Percentiles rank a stretch among this genome's conserved stretches.
phyloP scores from a whole-genome alignment of 2,329 filamentous ascomycete genomes.

The Botryotinia convoluta region DNA sequence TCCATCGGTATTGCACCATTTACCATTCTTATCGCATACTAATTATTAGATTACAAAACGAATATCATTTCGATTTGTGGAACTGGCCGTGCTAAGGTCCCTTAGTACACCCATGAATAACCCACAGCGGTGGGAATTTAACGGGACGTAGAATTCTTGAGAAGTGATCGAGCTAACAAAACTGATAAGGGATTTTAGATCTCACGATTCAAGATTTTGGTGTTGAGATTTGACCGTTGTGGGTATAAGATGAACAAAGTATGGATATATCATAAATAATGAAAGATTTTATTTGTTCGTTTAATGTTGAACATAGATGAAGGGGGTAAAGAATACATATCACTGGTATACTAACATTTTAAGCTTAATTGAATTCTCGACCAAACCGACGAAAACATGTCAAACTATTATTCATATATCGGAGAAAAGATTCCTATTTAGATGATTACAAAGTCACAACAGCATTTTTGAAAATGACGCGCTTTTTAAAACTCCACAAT shows the following conservation, averaged over 20 bases:
- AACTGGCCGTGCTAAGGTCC: neutral
- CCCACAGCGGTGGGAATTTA: neutral
- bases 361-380: neutral
- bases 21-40: neutral
- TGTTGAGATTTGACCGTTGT: neutral
- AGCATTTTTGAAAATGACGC: neutral
- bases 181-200: neutral
- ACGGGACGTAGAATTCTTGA: neutral
- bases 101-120: neutral
- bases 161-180: neutral
- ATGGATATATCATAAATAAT: neutral
- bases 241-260: neutral
- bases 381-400: neutral
- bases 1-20: slow-evolving; percentile 11
- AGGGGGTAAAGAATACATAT: neutral
- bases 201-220: neutral
- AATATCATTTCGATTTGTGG: slow-evolving; percentile 1
- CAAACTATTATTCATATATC: neutral
- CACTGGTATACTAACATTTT: neutral
- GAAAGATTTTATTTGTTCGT: neutral
- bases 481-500: neutral
- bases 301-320: neutral
- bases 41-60: neutral
- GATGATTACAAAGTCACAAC: neutral
- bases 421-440: neutral